Evolutionary conservation across 1,284 basidiomycete genomes (phyloP), one percentile per base, ranked within the genome.

Genomic region (Trametes versicolor): DNA sequence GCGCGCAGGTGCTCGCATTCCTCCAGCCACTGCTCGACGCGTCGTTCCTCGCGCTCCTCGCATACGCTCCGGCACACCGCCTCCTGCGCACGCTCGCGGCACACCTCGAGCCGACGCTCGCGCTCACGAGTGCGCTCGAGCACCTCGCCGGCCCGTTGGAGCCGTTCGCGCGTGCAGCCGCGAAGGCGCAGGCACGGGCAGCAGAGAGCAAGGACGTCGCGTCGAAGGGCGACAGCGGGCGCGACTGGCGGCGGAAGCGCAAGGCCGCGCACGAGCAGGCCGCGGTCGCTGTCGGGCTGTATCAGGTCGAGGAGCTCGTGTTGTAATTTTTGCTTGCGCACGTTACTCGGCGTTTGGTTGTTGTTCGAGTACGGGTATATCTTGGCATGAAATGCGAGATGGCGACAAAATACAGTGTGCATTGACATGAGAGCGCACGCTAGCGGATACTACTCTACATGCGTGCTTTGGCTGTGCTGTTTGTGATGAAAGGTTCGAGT

Each of bases 271-370:
- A 82, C 56, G 85, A 88, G 67, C 84, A 83, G 68, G 81, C 81
- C 32, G 81, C 78, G 45, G 78, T 87, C 66, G 81, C 80, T 41
- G 79, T 92, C 60, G 89, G 90, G 32, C 71, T 87, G 67, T 93
- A 93, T 75, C 87, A 86, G 73, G 72, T 93, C 65, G 91, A 93
- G 70, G 89, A 92, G 71, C 79, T 93, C 64, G 79, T 85, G 49
- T 73, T 92, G 65, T 91, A 62, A 47, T 27, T 29, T n/a, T 34
- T 34, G 41, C 45, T n/a, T 32, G 49, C 49, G 10, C 23, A n/a
- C 25, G 39, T 60, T n/a, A 32, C 29, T 32, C 8, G 3, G 29
- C 8, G 29, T 32, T 32, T 32, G 29, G 29, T 32, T 32, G 29
- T 32, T 32, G 29, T 32, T 32, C 9, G 6, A 45, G 37, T 41